Conservation (phyloP, 2,329 filamentous ascomycete species). For the Tolypocladium tropicale region DNA sequence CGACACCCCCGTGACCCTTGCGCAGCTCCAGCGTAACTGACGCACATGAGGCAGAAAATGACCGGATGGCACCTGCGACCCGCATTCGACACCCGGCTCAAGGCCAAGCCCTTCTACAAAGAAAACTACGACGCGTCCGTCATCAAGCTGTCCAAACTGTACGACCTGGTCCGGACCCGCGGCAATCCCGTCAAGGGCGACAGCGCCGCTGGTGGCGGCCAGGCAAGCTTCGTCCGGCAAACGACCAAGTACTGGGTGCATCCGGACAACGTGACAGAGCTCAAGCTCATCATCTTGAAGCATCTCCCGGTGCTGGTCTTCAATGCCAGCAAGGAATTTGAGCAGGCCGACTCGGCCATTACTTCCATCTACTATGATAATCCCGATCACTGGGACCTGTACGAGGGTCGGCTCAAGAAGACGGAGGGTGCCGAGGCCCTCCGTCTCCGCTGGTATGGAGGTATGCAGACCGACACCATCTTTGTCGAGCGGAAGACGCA, state of each 20-base stretch:
- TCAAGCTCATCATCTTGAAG: slow-evolving; percentile 96
- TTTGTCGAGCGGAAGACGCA: slow-evolving; percentile 98
- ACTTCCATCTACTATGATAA: slow-evolving; percentile 99
- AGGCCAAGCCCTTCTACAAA: slow-evolving; percentile 96
- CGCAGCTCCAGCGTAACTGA: slow-evolving; percentile 32
- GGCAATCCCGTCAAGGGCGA: slow-evolving; percentile 91
- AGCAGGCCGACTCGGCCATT: slow-evolving; percentile 81
- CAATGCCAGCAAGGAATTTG: slow-evolving; percentile 94
- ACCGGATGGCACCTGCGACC: slow-evolving; percentile 89
- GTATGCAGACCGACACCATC: slow-evolving; percentile 89
- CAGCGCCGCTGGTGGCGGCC: slow-evolving; percentile 77
- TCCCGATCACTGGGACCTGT: slow-evolving; percentile 84
- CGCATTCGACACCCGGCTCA: slow-evolving; percentile 89
- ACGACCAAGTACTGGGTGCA: slow-evolving; percentile 99
- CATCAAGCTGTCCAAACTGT: slow-evolving; percentile 87
- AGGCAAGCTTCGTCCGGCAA: slow-evolving; percentile 92
- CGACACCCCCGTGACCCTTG: not conserved
- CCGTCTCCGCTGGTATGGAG: slow-evolving; percentile 92
- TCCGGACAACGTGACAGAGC: slow-evolving; percentile 92
- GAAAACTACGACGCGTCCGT: slow-evolving; percentile 97
- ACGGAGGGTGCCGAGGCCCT: slow-evolving; percentile 96
- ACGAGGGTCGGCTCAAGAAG: slow-evolving; percentile 91
- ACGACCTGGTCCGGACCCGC: slow-evolving; percentile 86
- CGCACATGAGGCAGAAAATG: slow-evolving; percentile 59
- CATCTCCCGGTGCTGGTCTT: slow-evolving; percentile 95